These are phyloP conservation scores for Chrysoporthe puriensis DNA, from an alignment of 2,329 filamentous ascomycete species.

Conservation along the genomic window DNA sequence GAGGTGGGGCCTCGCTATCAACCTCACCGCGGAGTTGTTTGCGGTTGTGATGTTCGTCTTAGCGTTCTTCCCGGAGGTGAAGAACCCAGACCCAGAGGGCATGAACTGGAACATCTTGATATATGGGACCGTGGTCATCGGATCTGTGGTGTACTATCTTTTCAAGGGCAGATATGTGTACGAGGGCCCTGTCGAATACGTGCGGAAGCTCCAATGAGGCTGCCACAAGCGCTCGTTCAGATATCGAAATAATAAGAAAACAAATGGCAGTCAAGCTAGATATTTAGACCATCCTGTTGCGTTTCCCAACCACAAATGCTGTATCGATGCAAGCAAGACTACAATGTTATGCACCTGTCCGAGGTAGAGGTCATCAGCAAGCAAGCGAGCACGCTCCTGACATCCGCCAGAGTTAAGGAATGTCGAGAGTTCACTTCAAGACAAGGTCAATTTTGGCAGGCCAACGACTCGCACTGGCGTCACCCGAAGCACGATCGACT, in stretches of 20 bases:
- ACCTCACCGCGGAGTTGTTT: conserved; percentile 26
- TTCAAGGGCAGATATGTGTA: conserved; percentile 17
- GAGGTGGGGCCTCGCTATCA: conserved; percentile 25
- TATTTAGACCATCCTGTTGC: no score
- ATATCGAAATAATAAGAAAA: background rate
- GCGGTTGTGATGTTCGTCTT: conserved; percentile 28
- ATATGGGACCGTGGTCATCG: conserved; percentile 20
- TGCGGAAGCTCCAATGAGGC: conserved; percentile 20
- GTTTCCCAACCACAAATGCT: no score
- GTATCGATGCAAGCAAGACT: no score
- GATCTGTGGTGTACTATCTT: conserved; percentile 26
- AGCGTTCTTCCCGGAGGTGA: conserved; percentile 25
- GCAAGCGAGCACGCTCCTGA: no score
- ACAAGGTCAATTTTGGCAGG: no score
- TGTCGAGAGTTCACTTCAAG: no score
- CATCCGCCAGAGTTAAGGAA: no score
- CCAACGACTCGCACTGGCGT: no score
- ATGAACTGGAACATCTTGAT: conserved; percentile 32
- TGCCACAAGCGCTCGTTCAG: background rate
- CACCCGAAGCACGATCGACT: no score
- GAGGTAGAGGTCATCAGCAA: no score
- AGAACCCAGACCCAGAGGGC: conserved; percentile 18
- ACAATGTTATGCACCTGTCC: no score
- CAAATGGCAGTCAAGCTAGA: no score
- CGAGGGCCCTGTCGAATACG: conserved; percentile 24